Conservation (phyloP, 75 land plant genomes). For the Pseudotsuga menziesii region DNA sequence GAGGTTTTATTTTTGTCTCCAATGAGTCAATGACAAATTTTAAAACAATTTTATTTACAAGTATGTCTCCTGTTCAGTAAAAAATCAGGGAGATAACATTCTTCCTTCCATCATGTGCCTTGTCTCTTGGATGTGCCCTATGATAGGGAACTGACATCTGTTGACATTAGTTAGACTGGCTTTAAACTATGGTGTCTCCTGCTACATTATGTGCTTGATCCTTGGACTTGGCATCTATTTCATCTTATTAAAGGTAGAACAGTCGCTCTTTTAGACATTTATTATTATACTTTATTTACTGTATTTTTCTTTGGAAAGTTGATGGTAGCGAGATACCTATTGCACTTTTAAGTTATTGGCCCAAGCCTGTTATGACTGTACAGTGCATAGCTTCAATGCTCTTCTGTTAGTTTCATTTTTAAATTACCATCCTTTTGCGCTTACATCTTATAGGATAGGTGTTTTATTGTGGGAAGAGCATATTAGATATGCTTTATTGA, state of each 20-base stretch:
- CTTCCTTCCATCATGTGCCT: too few relatives aligned
- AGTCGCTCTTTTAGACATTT: not conserved
- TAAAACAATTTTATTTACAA: too few relatives aligned
- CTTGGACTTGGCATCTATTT: not conserved
- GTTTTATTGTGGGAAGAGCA: not conserved
- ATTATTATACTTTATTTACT: not conserved
- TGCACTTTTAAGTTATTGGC: not conserved
- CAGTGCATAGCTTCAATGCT: not conserved
- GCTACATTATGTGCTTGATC: not conserved
- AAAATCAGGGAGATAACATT: too few relatives aligned
- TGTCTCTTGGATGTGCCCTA: too few relatives aligned
- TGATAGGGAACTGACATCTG: too few relatives aligned
- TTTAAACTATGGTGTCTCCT: too few relatives aligned
- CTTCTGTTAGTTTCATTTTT: not conserved
- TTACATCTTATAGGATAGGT: not conserved
- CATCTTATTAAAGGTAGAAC: not conserved
- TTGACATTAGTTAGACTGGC: too few relatives aligned
- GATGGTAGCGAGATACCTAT: not conserved
- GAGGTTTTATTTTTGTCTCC: too few relatives aligned
- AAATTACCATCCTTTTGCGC: not conserved
- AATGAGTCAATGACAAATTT: too few relatives aligned
- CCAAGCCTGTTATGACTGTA: not conserved
- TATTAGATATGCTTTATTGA: not conserved
- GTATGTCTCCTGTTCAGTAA: too few relatives aligned
- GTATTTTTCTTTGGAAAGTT: not conserved